Evolutionary conservation across 2,329 filamentous ascomycete genomes (phyloP).

Genomic region (Gremmenia infestans): DNA sequence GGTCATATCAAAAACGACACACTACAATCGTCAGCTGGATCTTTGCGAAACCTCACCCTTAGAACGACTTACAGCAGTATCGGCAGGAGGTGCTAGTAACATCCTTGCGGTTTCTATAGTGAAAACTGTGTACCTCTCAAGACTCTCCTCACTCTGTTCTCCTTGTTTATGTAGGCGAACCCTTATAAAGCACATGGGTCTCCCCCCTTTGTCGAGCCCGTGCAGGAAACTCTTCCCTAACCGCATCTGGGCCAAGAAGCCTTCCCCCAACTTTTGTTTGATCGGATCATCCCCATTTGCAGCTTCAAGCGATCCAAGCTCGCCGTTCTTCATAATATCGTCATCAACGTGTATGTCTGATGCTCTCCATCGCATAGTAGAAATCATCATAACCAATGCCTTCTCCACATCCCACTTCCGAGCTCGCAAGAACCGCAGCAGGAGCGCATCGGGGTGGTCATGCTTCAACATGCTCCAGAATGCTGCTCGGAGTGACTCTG

Average conservation of each 20-base stretch:
- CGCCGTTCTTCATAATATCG: constrained; percentile 75
- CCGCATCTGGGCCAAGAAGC: constrained; percentile 78
- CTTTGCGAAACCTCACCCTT: background rate
- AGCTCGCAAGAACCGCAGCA: constrained; percentile 80
- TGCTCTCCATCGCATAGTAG: constrained; percentile 87
- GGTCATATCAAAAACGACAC: constrained; percentile 93
- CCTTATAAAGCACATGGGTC: constrained; percentile 82
- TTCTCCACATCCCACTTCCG: constrained; percentile 94
- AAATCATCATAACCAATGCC: constrained; percentile 88
- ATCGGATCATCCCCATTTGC: constrained; percentile 51
- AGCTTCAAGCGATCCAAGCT: constrained; percentile 59
- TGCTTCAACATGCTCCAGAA: constrained; percentile 96
- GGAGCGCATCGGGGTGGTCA: constrained; percentile 82
- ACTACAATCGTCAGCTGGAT: constrained; percentile 44
- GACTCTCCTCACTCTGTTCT: constrained; percentile 73
- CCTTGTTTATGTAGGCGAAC: constrained; percentile 76
- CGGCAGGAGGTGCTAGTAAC: constrained; percentile 71
- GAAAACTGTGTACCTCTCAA: constrained; percentile 90
- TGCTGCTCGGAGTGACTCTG: constrained; percentile 72
- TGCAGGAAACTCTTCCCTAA: constrained; percentile 94
- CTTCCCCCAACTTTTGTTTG: constrained; percentile 61
- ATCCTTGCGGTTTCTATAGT: constrained; percentile 92
- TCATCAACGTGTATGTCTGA: constrained; percentile 83
- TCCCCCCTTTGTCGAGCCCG: constrained; percentile 74
- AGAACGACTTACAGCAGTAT: constrained; percentile 72